Conservation (phyloP, 2,329 filamentous ascomycete species). For the Talaromyces sp. region DNA sequence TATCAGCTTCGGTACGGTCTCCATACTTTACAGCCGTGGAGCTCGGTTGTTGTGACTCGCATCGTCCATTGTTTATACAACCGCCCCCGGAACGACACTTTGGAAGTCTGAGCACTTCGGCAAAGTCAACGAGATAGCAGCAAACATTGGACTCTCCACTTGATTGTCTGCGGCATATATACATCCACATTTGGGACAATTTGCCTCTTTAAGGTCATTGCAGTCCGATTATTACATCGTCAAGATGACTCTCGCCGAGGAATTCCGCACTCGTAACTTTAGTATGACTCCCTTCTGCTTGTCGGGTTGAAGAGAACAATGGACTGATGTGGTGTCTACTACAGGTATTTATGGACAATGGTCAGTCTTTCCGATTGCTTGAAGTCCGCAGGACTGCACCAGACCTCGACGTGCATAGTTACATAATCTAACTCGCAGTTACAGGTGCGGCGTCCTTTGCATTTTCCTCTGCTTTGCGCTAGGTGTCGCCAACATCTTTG, state of each 20-base stretch:
- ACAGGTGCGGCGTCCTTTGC: constrained; percentile 53
- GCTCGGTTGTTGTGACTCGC: neutral
- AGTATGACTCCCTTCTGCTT: constrained; percentile 46
- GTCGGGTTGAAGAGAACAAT: neutral
- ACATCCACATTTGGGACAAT: neutral
- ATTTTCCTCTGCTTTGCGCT: constrained; percentile 64
- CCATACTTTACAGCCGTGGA: neutral
- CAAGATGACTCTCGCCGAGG: constrained; percentile 58
- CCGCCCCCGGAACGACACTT: neutral
- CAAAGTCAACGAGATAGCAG: neutral
- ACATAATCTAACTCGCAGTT: neutral
- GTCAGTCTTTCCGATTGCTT: constrained; percentile 41
- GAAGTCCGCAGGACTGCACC: neutral
- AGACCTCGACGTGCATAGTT: neutral
- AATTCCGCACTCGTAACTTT: constrained; percentile 64
- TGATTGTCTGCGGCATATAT: neutral
- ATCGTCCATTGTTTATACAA: constrained; percentile 1
- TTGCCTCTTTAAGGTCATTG: neutral
- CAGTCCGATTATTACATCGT: neutral
- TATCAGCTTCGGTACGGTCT: neutral
- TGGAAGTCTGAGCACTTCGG: neutral
- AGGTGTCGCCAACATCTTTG: constrained; percentile 66
- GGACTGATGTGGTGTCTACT: constrained; percentile 22
- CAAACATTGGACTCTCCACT: neutral
- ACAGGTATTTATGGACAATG: constrained; percentile 67